phyloP scores from a whole-genome alignment of 2,329 filamentous ascomycete species.

The Diaporthe sp. region DNA sequence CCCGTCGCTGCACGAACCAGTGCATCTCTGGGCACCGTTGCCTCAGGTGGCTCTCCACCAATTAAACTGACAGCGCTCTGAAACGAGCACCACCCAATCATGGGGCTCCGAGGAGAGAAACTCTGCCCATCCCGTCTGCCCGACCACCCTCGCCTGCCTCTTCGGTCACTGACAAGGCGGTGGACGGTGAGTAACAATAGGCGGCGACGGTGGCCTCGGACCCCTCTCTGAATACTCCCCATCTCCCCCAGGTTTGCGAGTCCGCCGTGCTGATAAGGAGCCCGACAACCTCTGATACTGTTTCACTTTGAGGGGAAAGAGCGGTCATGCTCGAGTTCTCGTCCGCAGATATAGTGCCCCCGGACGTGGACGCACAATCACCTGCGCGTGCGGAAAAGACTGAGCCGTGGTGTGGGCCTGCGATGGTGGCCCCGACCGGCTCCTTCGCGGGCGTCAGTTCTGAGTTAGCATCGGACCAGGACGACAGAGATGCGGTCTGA shows the following conservation, averaged over 20 bases:
- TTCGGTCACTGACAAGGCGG: slow-evolving; percentile 31
- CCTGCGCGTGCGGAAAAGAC: neutral
- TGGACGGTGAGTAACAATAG: slow-evolving; percentile 31
- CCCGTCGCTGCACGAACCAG: slow-evolving; percentile 28
- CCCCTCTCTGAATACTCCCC: slow-evolving; percentile 17
- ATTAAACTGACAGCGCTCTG: slow-evolving; percentile 37
- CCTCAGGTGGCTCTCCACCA: slow-evolving; percentile 34
- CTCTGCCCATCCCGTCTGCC: slow-evolving; percentile 28
- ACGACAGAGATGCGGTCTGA: slow-evolving; percentile 24
- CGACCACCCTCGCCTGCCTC: slow-evolving; percentile 22
- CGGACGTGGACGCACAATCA: slow-evolving; percentile 24
- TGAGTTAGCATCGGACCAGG: neutral
- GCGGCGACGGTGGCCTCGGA: slow-evolving; percentile 24
- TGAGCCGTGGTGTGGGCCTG: slow-evolving; percentile 20
- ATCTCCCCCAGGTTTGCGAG: slow-evolving; percentile 26
- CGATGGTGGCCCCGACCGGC: slow-evolving; percentile 23
- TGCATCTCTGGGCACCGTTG: slow-evolving; percentile 28
- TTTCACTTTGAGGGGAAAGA: slow-evolving; percentile 33
- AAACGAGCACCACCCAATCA: slow-evolving; percentile 37
- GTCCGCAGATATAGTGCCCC: slow-evolving; percentile 33
- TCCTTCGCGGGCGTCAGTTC: slow-evolving; percentile 22
- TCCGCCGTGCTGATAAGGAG: slow-evolving; percentile 20
- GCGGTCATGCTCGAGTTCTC: slow-evolving; percentile 17
- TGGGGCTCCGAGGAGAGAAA: slow-evolving; percentile 11
- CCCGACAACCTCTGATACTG: slow-evolving; percentile 24